phyloP scores from a whole-genome alignment of 768 basidiomycete species.

The Pleurotus platypus region DNA sequence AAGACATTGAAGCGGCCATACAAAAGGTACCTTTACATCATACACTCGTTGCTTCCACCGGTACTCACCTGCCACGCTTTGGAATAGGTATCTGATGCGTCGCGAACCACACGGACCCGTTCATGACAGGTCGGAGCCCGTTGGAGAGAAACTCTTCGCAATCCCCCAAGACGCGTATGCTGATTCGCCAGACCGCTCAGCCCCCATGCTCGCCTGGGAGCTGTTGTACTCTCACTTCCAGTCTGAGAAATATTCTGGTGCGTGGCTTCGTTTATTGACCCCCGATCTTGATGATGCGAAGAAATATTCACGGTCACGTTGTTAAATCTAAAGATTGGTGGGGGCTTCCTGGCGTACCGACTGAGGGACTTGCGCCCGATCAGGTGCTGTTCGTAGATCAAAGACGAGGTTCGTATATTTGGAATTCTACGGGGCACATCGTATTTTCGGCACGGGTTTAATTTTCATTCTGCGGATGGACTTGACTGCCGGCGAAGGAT shows the following conservation, averaged over 20 bases:
- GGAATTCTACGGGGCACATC: background rate
- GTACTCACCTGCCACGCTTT: background rate
- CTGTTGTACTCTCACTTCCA: slow-evolving; percentile 10
- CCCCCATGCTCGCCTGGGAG: slow-evolving; percentile 1
- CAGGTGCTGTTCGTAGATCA: slow-evolving; percentile 1
- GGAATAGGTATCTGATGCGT: slow-evolving; percentile 4
- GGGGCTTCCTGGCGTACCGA: background rate
- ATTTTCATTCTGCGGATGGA: background rate
- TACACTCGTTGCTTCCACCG: background rate
- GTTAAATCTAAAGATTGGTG: background rate
- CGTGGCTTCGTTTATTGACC: background rate
- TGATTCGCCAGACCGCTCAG: background rate
- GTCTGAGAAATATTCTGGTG: slow-evolving; percentile 8
- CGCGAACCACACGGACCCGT: background rate
- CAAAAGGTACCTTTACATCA: background rate
- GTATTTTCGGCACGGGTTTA: background rate
- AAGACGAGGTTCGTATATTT: background rate
- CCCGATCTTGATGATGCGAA: background rate
- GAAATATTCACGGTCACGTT: background rate
- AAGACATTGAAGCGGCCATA: slow-evolving; percentile 1
- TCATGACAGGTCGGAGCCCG: background rate
- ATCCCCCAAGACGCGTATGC: background rate
- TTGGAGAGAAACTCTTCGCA: background rate
- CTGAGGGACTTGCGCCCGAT: background rate
- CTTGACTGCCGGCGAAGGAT: no score